Percentiles rank a stretch among this genome's conserved stretches.
Conservation (phyloP, 371 early-diverging fungal species). For the Catenaria anguillulae region DNA sequence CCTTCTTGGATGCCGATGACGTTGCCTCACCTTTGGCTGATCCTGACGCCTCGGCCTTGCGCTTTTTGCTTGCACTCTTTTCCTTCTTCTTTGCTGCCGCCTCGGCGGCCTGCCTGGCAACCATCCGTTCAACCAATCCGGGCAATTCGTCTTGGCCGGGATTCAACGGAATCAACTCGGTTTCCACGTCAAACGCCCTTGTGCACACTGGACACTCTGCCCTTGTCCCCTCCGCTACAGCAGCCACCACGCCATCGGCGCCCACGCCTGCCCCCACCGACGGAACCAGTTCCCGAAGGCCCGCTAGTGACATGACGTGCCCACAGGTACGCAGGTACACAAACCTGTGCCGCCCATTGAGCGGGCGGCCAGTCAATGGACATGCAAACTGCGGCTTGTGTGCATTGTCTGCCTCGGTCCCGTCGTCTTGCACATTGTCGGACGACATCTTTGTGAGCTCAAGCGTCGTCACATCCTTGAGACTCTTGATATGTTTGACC, state of each 20-base stretch:
- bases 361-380: constrained; percentile 80
- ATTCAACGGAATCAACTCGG: constrained; percentile 56
- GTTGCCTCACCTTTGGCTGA: constrained; percentile 17
- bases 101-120: constrained; percentile 39
- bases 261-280: constrained; percentile 28
- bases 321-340: constrained; percentile 68
- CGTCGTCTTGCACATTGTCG: too few relatives aligned
- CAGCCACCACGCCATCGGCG: constrained; percentile 24
- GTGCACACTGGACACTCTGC: constrained; percentile 2
- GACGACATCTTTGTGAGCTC: too few relatives aligned
- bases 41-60: constrained; percentile 12
- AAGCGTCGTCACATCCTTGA: constrained; percentile 56
- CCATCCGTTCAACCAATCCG: constrained; percentile 25
- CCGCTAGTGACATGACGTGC: constrained; percentile 72
- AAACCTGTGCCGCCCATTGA: constrained; percentile 75
- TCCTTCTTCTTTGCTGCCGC: constrained; percentile 41
- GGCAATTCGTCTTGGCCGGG: constrained; percentile 25
- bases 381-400: constrained; percentile 51
- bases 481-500: constrained; percentile 54
- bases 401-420: constrained; percentile 21
- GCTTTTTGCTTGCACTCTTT: constrained; percentile 14
- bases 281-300: constrained; percentile 56
- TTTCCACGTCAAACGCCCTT: constrained; percentile 36
- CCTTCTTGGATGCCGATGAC: constrained; percentile 9
- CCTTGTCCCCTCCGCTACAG: neutral